Base-by-base conservation (phyloP, 2,329 filamentous ascomycete species). In the Metarhizium guizhouense region DNA sequence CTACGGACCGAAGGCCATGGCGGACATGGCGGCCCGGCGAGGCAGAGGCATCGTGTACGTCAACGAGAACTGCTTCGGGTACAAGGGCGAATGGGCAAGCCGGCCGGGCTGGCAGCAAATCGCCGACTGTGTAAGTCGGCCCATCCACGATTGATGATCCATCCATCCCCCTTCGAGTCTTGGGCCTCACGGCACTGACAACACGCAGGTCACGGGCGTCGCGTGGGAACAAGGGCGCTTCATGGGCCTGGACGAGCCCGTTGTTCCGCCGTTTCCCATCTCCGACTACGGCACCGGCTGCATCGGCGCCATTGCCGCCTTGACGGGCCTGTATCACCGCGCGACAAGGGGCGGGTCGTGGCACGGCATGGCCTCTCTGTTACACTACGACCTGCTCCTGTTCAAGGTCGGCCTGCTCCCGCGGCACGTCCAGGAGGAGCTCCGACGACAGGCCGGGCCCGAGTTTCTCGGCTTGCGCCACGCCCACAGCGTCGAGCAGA, bases 91-190 rank as follows among this genome's bases (percentile, higher is more conserved):
- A 57, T 88, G 85, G 85, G 77, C 80, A 1, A 69, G 72, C 7
- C 75, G 85, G 3, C 80, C 84, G 5, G 86, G 86, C 6, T 89
- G 86, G 86, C 86, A 87, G 64, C 84, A 87, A 61, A 87, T 87
- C 60, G 84, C 84, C 16, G 86, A 88, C 65, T 85, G 70, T 49
- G 84, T 74, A 61, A 34, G 55, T 53, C 45, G 7, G 7, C 4
- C 32, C 32, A 34, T 25, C 20, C 20, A 25, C 3, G 3, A 25
- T 25, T 25, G 16, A 7, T 36, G 25, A 40, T 16, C 14, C n/a
- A 11, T 42, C 58, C 68, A 5, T 34, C 20, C 7, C 11, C 20
- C 8, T 34, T 3, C 14, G 7, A 7, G 6, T 30, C 49, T 14
- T 8, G 7, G 3, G 42, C 25, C 40, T 2, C 14, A n/a, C 16